Conservation (phyloP, 1,139 yeast genomes). For the Kodamaea ohmeri region DNA sequence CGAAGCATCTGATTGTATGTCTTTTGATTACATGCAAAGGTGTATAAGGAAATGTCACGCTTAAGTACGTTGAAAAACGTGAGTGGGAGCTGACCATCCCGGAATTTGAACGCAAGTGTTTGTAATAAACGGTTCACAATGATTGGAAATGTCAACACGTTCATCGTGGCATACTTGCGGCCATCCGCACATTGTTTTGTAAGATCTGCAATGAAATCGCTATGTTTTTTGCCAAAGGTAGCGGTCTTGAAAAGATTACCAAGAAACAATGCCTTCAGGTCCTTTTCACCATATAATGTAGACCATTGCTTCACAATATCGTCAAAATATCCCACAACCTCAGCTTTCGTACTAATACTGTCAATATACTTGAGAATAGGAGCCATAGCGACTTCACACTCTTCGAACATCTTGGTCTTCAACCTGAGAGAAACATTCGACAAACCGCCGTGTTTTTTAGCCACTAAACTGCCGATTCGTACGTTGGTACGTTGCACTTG, state of each 20-base stretch:
- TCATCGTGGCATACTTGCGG: conserved; percentile 29
- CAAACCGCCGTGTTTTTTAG: conserved; percentile 12
- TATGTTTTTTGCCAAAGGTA: conserved; percentile 18
- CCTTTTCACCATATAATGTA: conserved; percentile 3
- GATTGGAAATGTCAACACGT: conserved; percentile 37
- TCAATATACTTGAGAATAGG: conserved; percentile 27
- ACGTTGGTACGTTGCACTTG: conserved; percentile 13
- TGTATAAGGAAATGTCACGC: conserved; percentile 31
- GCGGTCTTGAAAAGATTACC: conserved; percentile 16
- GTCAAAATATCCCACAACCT: conserved; percentile 19
- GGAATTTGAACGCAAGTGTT: conserved; percentile 24
- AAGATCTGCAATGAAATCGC: conserved; percentile 19
- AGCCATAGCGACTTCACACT: conserved; percentile 22
- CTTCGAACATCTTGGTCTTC: conserved; percentile 18
- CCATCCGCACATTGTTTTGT: conserved; percentile 13
- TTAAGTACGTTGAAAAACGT: conserved; percentile 37
- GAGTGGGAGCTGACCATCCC: conserved; percentile 38
- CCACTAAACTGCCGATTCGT: conserved; percentile 13
- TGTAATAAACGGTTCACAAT: conserved; percentile 35
- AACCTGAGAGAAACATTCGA: conserved; percentile 15
- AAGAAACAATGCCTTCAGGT: conserved; percentile 10
- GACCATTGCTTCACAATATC: conserved; percentile 18
- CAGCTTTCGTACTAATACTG: conserved; percentile 12
- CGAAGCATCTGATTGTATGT: conserved; percentile 42
- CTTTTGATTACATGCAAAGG: conserved; percentile 40